Percentiles rank a stretch among this genome's conserved stretches.
Evolutionary conservation across 305 asterid genomes (phyloP).

Genomic region (Fraxinus albicans): DNA sequence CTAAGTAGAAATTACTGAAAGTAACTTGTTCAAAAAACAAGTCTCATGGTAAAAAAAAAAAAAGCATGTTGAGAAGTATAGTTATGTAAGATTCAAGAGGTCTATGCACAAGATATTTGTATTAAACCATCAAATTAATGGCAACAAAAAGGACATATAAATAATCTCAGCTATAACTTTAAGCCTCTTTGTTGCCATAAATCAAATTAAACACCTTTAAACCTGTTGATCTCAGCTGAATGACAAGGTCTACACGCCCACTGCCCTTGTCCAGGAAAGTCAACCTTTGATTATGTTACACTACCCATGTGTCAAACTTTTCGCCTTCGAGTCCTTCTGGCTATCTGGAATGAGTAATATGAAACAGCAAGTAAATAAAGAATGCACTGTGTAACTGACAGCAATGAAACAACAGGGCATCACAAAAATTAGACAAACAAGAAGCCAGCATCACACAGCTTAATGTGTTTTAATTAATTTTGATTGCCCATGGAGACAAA

Average conservation of each 20-base stretch:
- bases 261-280: background rate
- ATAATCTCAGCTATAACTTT: background rate
- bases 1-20: background rate
- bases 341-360: conserved; percentile 18
- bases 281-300: background rate
- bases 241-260: background rate
- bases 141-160: background rate
- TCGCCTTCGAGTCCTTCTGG: conserved; percentile 33
- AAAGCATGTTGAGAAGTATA: background rate
- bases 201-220: background rate
- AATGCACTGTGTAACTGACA: background rate
- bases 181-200: background rate
- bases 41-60: background rate
- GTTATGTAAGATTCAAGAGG: background rate
- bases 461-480: background rate
- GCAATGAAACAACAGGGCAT: background rate
- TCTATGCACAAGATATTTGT: background rate
- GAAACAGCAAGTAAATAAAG: background rate
- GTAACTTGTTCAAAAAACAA: background rate
- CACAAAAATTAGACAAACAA: background rate
- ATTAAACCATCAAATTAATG: background rate
- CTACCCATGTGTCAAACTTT: conserved; percentile 17
- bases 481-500: background rate
- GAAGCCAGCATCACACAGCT: background rate
- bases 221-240: background rate